Conservation (phyloP, 176 grass and related monocot species). For the Oryza australiensis region DNA sequence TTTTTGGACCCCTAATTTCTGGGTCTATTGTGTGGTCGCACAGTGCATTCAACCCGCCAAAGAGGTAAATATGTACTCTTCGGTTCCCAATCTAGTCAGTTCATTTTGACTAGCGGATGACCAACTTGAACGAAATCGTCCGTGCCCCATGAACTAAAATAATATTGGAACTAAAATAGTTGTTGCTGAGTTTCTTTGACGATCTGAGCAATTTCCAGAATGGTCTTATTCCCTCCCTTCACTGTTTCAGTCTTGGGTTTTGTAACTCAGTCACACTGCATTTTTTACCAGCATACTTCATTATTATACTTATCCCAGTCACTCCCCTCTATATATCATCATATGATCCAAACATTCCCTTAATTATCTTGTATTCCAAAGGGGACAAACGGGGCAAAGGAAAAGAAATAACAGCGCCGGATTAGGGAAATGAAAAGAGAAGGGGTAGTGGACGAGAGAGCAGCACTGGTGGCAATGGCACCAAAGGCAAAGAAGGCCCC, state of each 20-base stretch:
- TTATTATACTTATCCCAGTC: not conserved
- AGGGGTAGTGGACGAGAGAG: constrained; percentile 36
- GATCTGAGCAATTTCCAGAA: no score
- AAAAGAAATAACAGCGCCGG: constrained; percentile 22
- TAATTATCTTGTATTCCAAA: constrained; percentile 19
- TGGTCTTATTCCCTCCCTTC: no score
- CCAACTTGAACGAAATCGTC: not conserved
- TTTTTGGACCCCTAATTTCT: no score
- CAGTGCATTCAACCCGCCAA: no score
- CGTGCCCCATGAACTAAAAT: not conserved
- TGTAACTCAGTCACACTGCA: not conserved
- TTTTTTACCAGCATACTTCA: constrained; percentile 12
- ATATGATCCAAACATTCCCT: constrained; percentile 8
- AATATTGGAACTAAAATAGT: no score
- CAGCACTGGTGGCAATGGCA: constrained; percentile 18
- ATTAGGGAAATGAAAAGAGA: constrained; percentile 7
- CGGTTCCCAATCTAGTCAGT: not conserved
- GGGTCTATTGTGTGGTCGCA: no score
- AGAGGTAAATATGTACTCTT: not conserved
- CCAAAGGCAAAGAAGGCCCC: constrained; percentile 32
- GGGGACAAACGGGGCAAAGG: constrained; percentile 42
- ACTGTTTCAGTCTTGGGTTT: no score
- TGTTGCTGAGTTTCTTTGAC: not conserved
- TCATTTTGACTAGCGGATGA: constrained; percentile 9
- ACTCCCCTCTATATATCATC: constrained; percentile 14